These are phyloP conservation scores for Tuber melanosporum DNA, from an alignment of 495 filamentous ascomycete species.

Conservation along the genomic window DNA sequence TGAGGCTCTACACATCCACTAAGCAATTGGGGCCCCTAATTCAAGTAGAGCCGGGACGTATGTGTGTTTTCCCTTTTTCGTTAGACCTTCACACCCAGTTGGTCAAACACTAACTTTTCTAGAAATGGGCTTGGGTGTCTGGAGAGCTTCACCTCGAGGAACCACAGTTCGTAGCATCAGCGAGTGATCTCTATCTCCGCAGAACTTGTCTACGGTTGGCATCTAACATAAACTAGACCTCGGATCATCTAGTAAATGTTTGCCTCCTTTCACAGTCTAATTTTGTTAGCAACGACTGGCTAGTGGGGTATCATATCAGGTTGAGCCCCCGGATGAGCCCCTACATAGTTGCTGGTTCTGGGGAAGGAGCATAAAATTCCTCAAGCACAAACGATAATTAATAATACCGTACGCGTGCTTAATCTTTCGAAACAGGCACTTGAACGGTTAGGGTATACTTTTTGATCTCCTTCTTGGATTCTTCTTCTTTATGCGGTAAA, in stretches of 20 bases:
- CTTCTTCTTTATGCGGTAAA: background rate
- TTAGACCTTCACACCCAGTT: background rate
- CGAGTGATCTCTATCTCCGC: background rate
- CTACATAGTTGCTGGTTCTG: background rate
- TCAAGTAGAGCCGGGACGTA: background rate
- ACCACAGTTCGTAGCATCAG: background rate
- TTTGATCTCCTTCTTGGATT: background rate
- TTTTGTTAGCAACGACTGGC: background rate
- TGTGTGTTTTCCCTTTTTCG: background rate
- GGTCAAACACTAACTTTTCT: background rate
- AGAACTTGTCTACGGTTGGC: background rate
- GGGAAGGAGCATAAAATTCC: background rate
- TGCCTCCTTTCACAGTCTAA: background rate
- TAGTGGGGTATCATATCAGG: background rate
- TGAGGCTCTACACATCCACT: background rate
- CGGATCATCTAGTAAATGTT: background rate
- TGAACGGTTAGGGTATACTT: background rate
- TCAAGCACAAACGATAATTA: background rate
- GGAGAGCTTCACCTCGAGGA: background rate
- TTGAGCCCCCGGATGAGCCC: background rate
- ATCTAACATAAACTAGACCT: background rate
- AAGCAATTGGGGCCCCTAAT: background rate
- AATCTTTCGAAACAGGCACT: background rate
- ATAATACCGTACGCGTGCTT: background rate
- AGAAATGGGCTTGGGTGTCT: background rate